Conservation (phyloP, 2,329 filamentous ascomycete species). For the Colletotrichum spinosum region DNA sequence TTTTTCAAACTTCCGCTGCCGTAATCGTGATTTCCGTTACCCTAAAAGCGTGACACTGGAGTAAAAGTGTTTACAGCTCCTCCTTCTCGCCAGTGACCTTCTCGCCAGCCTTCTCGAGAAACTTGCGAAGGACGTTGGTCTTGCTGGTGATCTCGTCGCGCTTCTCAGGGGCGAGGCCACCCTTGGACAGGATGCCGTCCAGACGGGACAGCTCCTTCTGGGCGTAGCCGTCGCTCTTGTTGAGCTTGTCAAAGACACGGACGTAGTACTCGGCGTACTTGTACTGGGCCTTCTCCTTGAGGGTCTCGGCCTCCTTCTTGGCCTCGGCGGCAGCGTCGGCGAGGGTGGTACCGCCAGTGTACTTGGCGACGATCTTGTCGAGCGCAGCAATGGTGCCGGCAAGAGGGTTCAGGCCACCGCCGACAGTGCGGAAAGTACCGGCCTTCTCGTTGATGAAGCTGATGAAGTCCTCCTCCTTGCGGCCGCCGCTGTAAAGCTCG, state of each 20-base stretch:
- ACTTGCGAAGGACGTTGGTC: slow-evolving; percentile 88
- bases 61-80: slow-evolving; percentile 68
- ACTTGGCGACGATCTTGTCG: slow-evolving; percentile 80
- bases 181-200: slow-evolving; percentile 84
- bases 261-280: slow-evolving; percentile 96
- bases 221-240: slow-evolving; percentile 80
- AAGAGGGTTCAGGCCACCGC: slow-evolving; percentile 80
- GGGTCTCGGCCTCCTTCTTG: slow-evolving; percentile 74
- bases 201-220: slow-evolving; percentile 88
- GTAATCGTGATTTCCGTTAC: slow-evolving; percentile 1
- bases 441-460: slow-evolving; percentile 89
- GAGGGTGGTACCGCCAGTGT: slow-evolving; percentile 72
- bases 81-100: slow-evolving; percentile 68
- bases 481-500: slow-evolving; percentile 79
- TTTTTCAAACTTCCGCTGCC: slow-evolving; percentile 20
- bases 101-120: slow-evolving; percentile 71
- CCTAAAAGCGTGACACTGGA: slow-evolving; percentile 1
- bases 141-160: slow-evolving; percentile 87
- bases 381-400: slow-evolving; percentile 87
- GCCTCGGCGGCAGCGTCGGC: slow-evolving; percentile 76
- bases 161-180: slow-evolving; percentile 86
- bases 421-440: slow-evolving; percentile 84
- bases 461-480: slow-evolving; percentile 81
- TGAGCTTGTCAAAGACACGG: slow-evolving; percentile 88
- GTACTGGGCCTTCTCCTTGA: slow-evolving; percentile 72